Evolutionary conservation across 2,329 filamentous ascomycete genomes (phyloP).

Genomic region (Beauveria sp.): DNA sequence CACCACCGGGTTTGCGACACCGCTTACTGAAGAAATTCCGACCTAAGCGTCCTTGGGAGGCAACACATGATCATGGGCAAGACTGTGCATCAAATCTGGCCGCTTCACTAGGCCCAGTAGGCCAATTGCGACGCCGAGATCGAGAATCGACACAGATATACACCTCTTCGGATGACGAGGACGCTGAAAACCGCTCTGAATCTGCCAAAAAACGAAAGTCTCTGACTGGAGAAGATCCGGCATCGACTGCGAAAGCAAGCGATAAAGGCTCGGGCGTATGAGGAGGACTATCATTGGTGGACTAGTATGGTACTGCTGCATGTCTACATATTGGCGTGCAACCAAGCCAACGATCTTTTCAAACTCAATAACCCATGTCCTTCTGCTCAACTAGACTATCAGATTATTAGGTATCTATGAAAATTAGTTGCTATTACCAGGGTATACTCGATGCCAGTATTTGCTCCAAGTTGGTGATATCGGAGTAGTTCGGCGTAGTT

Average conservation of each 20-base stretch:
- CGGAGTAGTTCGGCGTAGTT: slow-evolving; percentile 10
- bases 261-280: background rate
- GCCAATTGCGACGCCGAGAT: slow-evolving; percentile 11
- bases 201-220: slow-evolving; percentile 17
- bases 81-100: background rate
- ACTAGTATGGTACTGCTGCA: background rate
- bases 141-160: slow-evolving; percentile 21
- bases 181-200: slow-evolving; percentile 14
- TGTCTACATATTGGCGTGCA: background rate
- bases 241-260: background rate
- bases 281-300: background rate
- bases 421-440: background rate
- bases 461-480: background rate
- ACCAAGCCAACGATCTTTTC: background rate
- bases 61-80: slow-evolving; percentile 14
- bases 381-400: background rate
- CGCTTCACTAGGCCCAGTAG: background rate
- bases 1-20: slow-evolving; percentile 18
- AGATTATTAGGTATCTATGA: background rate
- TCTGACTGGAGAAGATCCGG: slow-evolving; percentile 8
- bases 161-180: slow-evolving; percentile 17
- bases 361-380: background rate
- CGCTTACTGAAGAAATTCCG: slow-evolving; percentile 19
- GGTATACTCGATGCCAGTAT: background rate
- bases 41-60: slow-evolving; percentile 19